phyloP scores from a whole-genome alignment of 352 stramenopile genomes.

The Elongisporangium senticosum region DNA sequence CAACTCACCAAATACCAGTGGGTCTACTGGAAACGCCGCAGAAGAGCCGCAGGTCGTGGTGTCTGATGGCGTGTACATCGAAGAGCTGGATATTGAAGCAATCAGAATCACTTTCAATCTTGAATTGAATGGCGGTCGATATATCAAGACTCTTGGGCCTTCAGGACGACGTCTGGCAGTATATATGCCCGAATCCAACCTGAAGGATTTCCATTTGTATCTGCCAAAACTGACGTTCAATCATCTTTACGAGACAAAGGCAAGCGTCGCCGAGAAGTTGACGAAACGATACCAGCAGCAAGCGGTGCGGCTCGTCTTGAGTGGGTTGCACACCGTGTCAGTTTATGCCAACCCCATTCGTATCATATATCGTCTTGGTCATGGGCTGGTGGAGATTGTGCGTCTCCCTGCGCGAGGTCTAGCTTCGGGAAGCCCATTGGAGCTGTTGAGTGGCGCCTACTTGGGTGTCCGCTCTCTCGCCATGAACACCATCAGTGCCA shows the following conservation, averaged over 20 bases:
- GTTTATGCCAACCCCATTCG: conserved; percentile 87
- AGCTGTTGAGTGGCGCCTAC: conserved; percentile 80
- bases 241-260: conserved; percentile 78
- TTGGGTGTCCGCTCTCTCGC: conserved; percentile 77
- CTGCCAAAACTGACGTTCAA: conserved; percentile 78
- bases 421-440: conserved; percentile 74
- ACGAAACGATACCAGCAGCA: conserved; percentile 81
- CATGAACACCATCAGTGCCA: conserved; percentile 88
- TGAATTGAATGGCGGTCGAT: conserved; percentile 77
- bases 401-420: conserved; percentile 71
- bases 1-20: conserved; percentile 8
- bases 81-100: conserved; percentile 80
- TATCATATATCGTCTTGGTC: conserved; percentile 80
- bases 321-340: conserved; percentile 79
- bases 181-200: conserved; percentile 85
- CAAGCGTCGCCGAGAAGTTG: conserved; percentile 69
- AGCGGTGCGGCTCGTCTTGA: conserved; percentile 78
- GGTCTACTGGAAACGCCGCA: background rate
- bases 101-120: conserved; percentile 85
- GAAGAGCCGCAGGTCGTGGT: conserved; percentile 10
- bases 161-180: conserved; percentile 66
- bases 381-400: conserved; percentile 78
- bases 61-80: conserved; percentile 78
- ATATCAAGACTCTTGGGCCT: conserved; percentile 80
- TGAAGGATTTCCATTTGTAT: conserved; percentile 85